These are phyloP conservation scores for Saccharomycopsis schoenii DNA, from an alignment of 805 yeast species.

Conservation along the genomic window DNA sequence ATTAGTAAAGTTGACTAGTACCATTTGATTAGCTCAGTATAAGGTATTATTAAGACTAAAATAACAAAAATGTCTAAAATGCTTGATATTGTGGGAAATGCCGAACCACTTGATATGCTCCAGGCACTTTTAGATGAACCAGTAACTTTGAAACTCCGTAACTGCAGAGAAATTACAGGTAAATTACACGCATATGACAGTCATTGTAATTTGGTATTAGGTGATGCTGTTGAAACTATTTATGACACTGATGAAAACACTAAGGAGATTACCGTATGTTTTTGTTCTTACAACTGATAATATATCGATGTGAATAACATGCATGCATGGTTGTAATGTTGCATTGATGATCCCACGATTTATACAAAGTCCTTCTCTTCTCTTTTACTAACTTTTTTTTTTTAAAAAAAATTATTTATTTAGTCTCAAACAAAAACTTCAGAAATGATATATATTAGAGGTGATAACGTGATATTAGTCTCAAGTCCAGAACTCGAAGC, in stretches of 20 bases:
- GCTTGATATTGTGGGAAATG: slow-evolving; percentile 16
- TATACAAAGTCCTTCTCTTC: neutral
- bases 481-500: slow-evolving; percentile 33
- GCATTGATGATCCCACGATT: slow-evolving; percentile 12
- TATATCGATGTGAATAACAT: neutral
- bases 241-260: slow-evolving; percentile 45
- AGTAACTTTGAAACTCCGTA: slow-evolving; percentile 83
- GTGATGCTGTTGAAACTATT: slow-evolving; percentile 84
- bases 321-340: neutral
- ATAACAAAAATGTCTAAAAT: slow-evolving; percentile 13
- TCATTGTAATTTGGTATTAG: slow-evolving; percentile 91
- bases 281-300: neutral
- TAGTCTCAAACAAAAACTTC: slow-evolving; percentile 44
- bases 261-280: slow-evolving; percentile 25
- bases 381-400: neutral
- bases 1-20: no score
- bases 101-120: slow-evolving; percentile 87
- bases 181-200: slow-evolving; percentile 88
- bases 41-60: neutral
- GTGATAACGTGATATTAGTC: slow-evolving; percentile 90
- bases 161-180: slow-evolving; percentile 88
- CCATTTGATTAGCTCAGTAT: neutral
- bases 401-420: slow-evolving; percentile 13
- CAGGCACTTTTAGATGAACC: slow-evolving; percentile 79
- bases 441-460: slow-evolving; percentile 92